Evolutionary conservation across 129 eudicot genomes (phyloP).

Genomic region (Centaurea solstitialis): DNA sequence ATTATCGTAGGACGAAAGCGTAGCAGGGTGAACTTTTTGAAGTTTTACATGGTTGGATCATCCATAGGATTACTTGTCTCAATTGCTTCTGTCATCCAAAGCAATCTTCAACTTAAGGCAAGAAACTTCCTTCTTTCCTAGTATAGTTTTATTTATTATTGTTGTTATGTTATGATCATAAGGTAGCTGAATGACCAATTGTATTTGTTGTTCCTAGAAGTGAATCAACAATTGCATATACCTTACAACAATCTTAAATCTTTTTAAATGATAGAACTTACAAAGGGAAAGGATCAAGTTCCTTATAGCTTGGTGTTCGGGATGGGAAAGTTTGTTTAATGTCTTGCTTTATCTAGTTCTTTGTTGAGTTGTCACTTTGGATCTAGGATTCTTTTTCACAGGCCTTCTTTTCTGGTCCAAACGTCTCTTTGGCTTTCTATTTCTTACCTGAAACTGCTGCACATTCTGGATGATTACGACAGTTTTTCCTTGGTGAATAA

Average conservation of each 20-base stretch:
- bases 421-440: not conserved
- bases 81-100: conserved; percentile 34
- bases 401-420: not conserved
- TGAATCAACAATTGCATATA: not conserved
- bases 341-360: not conserved
- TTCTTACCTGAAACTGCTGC: not conserved
- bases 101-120: conserved; percentile 45
- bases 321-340: not conserved
- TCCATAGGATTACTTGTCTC: conserved; percentile 45
- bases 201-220: not conserved
- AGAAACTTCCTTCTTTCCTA: not conserved
- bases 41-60: conserved; percentile 51
- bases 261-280: not conserved
- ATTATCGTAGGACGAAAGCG: conserved; percentile 66
- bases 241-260: not conserved
- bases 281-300: not conserved
- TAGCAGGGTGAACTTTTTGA: conserved; percentile 55
- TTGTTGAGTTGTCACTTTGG: not conserved
- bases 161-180: not conserved
- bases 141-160: not conserved
- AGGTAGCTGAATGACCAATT: not conserved
- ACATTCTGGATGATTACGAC: not conserved
- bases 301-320: not conserved
- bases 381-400: not conserved
- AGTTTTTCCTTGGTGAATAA: not conserved